Conservation (phyloP, 75 land plant genomes). For the Chamaecyparis obtusa region DNA sequence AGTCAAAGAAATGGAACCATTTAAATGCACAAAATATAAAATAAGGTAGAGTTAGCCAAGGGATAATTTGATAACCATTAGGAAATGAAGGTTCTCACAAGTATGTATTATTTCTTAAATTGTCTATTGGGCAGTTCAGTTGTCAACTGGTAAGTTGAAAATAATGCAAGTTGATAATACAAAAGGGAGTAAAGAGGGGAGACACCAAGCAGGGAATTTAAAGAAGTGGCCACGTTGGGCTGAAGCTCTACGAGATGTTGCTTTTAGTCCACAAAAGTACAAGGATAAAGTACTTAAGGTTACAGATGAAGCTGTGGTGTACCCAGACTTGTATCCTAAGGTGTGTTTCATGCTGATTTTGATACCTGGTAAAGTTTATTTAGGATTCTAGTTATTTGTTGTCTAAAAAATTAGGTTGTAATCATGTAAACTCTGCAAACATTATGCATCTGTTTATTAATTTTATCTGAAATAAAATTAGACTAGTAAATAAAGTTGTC, state of each 20-base stretch:
- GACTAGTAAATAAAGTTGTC: background rate
- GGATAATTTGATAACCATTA: background rate
- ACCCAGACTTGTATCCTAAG: conserved; percentile 41
- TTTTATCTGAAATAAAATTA: background rate
- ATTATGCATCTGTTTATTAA: background rate
- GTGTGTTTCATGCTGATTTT: conserved; percentile 14
- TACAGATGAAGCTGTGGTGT: conserved; percentile 38
- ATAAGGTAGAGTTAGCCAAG: background rate
- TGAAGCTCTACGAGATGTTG: conserved; percentile 32
- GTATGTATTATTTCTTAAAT: background rate
- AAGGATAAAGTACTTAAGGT: conserved; percentile 22
- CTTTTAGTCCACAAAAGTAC: conserved; percentile 36
- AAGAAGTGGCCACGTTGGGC: conserved; percentile 42
- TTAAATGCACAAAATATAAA: background rate
- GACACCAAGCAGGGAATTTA: background rate
- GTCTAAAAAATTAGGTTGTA: background rate
- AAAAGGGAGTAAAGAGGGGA: background rate
- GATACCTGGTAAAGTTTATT: background rate
- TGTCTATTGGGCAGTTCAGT: background rate
- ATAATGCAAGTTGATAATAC: background rate
- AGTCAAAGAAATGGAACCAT: background rate
- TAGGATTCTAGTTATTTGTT: background rate
- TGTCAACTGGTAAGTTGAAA: background rate
- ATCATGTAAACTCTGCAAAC: background rate
- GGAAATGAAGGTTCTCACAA: background rate